These are phyloP conservation scores for Nyssa sinensis DNA, from an alignment of 148 eudicot species.

Conservation along the genomic window DNA sequence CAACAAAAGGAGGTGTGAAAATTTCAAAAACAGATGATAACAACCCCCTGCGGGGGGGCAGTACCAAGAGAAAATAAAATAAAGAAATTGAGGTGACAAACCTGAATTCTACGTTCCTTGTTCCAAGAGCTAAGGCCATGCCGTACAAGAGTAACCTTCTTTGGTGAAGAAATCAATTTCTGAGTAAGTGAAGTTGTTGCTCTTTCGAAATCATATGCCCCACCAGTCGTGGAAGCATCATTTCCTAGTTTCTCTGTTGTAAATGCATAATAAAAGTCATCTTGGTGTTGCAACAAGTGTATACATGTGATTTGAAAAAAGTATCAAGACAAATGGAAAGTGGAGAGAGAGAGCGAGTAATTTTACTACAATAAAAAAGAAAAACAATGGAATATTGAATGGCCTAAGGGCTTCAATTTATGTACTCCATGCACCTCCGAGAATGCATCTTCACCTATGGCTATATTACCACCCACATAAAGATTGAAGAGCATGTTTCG, in stretches of 20 bases:
- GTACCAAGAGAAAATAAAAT: neutral
- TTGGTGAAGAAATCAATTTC: conserved; percentile 41
- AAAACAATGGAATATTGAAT: neutral
- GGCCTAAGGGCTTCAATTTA: neutral
- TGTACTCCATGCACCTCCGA: neutral
- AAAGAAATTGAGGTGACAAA: conserved; percentile 13
- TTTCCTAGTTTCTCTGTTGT: conserved; percentile 31
- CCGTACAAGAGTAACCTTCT: conserved; percentile 67
- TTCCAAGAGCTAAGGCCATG: conserved; percentile 86
- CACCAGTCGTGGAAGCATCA: conserved; percentile 49
- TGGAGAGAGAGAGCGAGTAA: neutral
- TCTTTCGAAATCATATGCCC: conserved; percentile 59
- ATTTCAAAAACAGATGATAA: neutral
- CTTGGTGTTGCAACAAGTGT: conserved; percentile 7
- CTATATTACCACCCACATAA: neutral
- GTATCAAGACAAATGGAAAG: neutral
- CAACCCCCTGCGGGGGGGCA: neutral
- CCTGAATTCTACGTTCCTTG: conserved; percentile 69
- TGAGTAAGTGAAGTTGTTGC: conserved; percentile 62
- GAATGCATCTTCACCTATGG: neutral
- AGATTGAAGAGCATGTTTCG: neutral
- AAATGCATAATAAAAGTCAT: neutral
- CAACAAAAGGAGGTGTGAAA: neutral
- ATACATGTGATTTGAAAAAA: neutral
- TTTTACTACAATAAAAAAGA: too few relatives aligned